Percentiles rank a stretch among this genome's conserved stretches.
These are phyloP conservation scores for Diplotaxis tenuifolia DNA, from an alignment of 345 rosid genomes.

Conservation along the genomic window DNA sequence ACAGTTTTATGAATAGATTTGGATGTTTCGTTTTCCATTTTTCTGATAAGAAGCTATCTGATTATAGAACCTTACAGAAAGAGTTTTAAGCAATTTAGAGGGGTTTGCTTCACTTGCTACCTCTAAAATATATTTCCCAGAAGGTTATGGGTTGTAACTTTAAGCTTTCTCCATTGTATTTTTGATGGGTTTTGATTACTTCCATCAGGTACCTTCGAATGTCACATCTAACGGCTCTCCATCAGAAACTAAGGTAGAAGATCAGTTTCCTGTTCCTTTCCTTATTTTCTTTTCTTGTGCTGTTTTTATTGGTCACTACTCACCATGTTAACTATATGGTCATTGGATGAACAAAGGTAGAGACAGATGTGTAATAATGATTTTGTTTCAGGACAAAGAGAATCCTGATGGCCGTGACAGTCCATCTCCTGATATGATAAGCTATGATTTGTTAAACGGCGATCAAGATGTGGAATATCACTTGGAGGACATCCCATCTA, in stretches of 20 bases:
- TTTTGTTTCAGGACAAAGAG: conserved; percentile 52
- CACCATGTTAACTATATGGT: neutral
- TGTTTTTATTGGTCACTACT: neutral
- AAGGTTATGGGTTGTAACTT: too few species aligned
- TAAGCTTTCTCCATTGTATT: too few species aligned
- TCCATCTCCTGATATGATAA: conserved; percentile 68
- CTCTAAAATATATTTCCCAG: neutral
- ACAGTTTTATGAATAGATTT: neutral
- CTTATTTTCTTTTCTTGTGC: neutral
- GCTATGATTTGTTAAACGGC: conserved; percentile 67
- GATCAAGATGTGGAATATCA: conserved; percentile 66
- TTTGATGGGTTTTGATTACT: neutral
- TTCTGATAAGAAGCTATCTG: conserved; percentile 1
- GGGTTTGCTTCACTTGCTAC: conserved; percentile 5
- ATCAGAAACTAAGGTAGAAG: conserved; percentile 52
- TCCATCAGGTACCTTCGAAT: conserved; percentile 71
- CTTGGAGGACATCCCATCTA: conserved; percentile 72
- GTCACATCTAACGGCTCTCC: conserved; percentile 44
- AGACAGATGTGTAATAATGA: neutral
- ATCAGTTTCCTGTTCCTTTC: conserved; percentile 19
- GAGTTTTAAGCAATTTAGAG: neutral
- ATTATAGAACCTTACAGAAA: neutral
- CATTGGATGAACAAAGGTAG: neutral
- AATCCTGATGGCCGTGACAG: conserved; percentile 37
- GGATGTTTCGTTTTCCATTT: conserved; percentile 1